A percentile compares a stretch with the other conserved stretches of the same genome.
These are phyloP conservation scores for Carex arenaria DNA, from an alignment of 202 grass and related monocot species.

Conservation along the genomic window DNA sequence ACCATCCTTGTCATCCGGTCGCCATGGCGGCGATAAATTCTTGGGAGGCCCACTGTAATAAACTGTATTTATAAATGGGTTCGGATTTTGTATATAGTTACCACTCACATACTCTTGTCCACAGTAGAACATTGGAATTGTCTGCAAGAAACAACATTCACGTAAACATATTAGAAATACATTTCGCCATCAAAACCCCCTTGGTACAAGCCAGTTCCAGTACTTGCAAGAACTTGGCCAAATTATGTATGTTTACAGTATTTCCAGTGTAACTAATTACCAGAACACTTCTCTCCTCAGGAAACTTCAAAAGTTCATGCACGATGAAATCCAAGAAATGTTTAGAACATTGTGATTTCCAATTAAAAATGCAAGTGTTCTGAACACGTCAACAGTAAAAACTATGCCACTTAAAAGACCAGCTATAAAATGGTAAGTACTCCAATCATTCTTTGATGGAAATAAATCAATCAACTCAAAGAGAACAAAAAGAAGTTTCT, in stretches of 20 bases:
- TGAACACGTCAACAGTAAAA: not conserved
- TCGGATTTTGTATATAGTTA: slow-evolving; percentile 41
- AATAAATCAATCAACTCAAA: not conserved
- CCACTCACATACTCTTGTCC: slow-evolving; percentile 71
- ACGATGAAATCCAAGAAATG: not conserved
- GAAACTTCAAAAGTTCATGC: not conserved
- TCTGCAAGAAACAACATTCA: slow-evolving; percentile 39
- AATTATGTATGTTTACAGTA: not conserved
- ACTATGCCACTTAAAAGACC: not conserved
- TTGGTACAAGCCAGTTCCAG: not conserved
- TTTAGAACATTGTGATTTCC: not conserved
- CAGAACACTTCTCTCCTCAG: not conserved
- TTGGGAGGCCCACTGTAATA: slow-evolving; percentile 52
- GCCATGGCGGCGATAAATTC: slow-evolving; percentile 80
- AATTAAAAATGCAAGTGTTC: not conserved
- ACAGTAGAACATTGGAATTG: slow-evolving; percentile 71
- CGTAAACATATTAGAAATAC: not conserved
- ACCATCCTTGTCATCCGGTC: slow-evolving; percentile 89
- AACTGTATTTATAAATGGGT: slow-evolving; percentile 30
- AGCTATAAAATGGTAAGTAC: not conserved
- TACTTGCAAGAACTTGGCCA: not conserved
- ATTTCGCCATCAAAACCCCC: not conserved
- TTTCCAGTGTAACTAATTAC: not conserved
- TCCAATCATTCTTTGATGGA: not conserved
- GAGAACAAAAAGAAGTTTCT: not conserved